Evolutionary conservation across 2,329 filamentous ascomycete genomes (phyloP), one percentile per base, ranked within the genome.

Genomic region (Thielaviopsis populi): DNA sequence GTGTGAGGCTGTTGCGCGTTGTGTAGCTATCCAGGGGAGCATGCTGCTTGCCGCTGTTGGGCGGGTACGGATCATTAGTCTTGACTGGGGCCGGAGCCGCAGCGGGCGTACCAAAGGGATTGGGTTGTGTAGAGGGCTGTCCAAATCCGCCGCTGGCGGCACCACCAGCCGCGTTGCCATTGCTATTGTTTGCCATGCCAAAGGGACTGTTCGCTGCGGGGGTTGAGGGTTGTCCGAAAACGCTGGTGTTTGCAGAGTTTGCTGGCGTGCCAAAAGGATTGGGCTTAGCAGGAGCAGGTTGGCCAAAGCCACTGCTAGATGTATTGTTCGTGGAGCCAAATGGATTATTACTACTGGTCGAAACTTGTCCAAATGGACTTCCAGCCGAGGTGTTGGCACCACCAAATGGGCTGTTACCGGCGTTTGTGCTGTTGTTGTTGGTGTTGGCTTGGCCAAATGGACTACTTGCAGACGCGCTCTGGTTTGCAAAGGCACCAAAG

Each of bases 1-100:
- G 77, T 50, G 75, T 73, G 70, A 75, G 73, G 15, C 72, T 70
- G 15, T 53, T 63, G 66, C 73, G 76, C 2, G 73, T 71, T 11
- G 73, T 74, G 68, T 82, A 82, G 62, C 73, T 76, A 8, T 75
- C 73, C 11, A 75, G 66, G 2, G 75, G 68, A 2, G 78, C 78
- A 61, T 80, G 79, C 63, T 77, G 72, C 65, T 72, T 78, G 11
- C 71, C 71, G 68, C 76, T 78, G 5, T 69, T 71, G 0, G 78
- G 76, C 0, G 75, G 73, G 67, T 80, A 80, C 1, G 79, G 79
- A 61, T 70, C 73, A 19, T 62, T 60, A 27, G 63, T 59, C 41
- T 65, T 68, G 11, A 67, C 65, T 37, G 68, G 3, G 19, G 59
- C 56, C 22, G 62, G 41, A 1, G 61, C 64, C 1, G 69, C 63